phyloP scores from a whole-genome alignment of 2,329 filamentous ascomycete species.

The Byssothecium circinans region DNA sequence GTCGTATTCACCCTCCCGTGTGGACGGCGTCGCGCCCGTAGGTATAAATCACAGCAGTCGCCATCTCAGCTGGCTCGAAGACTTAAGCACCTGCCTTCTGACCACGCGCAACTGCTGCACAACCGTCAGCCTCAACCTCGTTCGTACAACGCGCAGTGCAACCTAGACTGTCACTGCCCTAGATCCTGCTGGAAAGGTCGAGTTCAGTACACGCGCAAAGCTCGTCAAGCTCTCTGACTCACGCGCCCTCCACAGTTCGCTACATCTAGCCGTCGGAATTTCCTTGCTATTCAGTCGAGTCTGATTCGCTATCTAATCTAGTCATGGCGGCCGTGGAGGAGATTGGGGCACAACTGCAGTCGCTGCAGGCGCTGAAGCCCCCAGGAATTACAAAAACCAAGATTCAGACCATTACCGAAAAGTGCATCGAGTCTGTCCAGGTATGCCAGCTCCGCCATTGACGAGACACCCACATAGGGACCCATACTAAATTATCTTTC shows the following conservation, averaged over 20 bases:
- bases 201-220: constrained; percentile 21
- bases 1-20: background rate
- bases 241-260: constrained; percentile 11
- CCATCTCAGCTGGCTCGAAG: constrained; percentile 20
- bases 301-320: constrained; percentile 32
- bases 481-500: constrained; percentile 28
- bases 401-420: constrained; percentile 80
- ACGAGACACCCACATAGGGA: constrained; percentile 5
- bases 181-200: constrained; percentile 20
- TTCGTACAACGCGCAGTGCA: constrained; percentile 26
- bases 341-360: constrained; percentile 85
- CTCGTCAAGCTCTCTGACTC: constrained; percentile 12
- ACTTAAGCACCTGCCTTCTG: constrained; percentile 22
- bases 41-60: constrained; percentile 20
- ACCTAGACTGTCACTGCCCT: constrained; percentile 25
- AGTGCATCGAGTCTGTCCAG: constrained; percentile 68
- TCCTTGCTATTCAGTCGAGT: constrained; percentile 21
- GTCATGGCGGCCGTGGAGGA: constrained; percentile 78
- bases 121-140: constrained; percentile 21
- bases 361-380: constrained; percentile 86
- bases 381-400: constrained; percentile 93
- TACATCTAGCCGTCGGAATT: constrained; percentile 13
- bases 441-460: constrained; percentile 26
- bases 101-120: constrained; percentile 20
- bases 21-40: constrained; percentile 24